These are phyloP conservation scores for Verruconis gallopava DNA, from an alignment of 2,329 filamentous ascomycete species.

Conservation along the genomic window DNA sequence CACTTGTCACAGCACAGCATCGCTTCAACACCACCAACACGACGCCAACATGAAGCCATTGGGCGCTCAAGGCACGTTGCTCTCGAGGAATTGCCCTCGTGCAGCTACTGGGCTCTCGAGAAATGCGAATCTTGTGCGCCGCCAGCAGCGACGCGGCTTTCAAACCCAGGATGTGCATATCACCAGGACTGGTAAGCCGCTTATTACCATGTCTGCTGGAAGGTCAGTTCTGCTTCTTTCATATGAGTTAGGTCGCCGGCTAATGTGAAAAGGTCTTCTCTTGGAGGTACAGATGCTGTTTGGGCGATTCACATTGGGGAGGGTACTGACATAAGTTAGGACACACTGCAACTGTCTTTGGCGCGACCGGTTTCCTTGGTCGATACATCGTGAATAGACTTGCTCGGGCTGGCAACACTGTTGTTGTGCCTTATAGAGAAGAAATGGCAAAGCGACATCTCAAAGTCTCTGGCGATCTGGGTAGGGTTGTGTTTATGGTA, in stretches of 20 bases:
- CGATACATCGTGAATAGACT: slow-evolving; percentile 96
- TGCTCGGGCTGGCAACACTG: slow-evolving; percentile 84
- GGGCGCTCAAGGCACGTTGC: slow-evolving; percentile 26
- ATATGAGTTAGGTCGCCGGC: not conserved
- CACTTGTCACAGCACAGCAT: not conserved
- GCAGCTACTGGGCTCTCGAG: not conserved
- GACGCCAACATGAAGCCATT: slow-evolving; percentile 22
- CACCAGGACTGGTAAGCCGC: slow-evolving; percentile 90
- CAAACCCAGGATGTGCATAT: too few species aligned
- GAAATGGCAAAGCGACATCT: slow-evolving; percentile 97
- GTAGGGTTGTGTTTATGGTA: slow-evolving; percentile 76
- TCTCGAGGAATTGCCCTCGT: slow-evolving; percentile 25
- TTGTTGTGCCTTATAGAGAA: slow-evolving; percentile 86
- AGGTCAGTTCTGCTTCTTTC: slow-evolving; percentile 44
- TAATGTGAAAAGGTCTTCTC: slow-evolving; percentile 50
- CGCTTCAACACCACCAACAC: slow-evolving; percentile 11
- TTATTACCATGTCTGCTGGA: slow-evolving; percentile 78
- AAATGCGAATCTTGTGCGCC: too few species aligned
- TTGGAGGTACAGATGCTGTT: slow-evolving; percentile 53
- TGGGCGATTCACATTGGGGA: slow-evolving; percentile 7
- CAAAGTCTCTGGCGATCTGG: slow-evolving; percentile 90
- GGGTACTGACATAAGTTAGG: slow-evolving; percentile 37
- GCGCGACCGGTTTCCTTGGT: slow-evolving; percentile 88
- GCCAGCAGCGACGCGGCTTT: too few species aligned
- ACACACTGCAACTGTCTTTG: slow-evolving; percentile 94